phyloP scores from a whole-genome alignment of 345 rosid genomes.

The Sonneratia alba region DNA sequence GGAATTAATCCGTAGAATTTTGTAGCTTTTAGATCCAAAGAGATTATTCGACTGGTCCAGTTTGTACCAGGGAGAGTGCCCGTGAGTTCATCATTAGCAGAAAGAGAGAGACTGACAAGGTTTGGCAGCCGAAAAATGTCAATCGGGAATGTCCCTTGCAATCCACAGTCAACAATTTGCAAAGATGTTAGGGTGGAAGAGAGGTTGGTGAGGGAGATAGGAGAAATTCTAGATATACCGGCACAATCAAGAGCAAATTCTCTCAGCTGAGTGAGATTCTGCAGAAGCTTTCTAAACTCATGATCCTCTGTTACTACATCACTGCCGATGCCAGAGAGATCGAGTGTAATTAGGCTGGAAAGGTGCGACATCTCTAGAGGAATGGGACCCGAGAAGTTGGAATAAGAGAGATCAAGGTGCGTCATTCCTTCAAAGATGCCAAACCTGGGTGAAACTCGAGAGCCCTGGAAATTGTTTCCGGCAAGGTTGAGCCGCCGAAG shows the following conservation, averaged over 20 bases:
- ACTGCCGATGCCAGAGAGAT: neutral
- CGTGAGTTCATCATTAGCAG: neutral
- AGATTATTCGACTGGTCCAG: neutral
- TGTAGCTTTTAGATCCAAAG: no score
- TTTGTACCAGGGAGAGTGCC: neutral
- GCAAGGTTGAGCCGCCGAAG: constrained; percentile 5
- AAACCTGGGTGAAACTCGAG: neutral
- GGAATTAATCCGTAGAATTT: neutral
- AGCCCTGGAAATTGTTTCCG: neutral
- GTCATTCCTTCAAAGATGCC: neutral
- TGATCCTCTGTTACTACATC: neutral
- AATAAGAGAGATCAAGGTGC: neutral
- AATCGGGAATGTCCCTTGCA: constrained; percentile 10
- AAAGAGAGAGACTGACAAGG: neutral
- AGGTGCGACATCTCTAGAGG: neutral
- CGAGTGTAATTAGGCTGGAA: neutral
- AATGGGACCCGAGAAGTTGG: neutral
- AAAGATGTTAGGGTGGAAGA: constrained; percentile 9
- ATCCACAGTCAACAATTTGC: accelerated
- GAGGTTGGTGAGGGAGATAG: constrained; percentile 1
- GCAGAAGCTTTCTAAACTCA: neutral
- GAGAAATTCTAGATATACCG: neutral
- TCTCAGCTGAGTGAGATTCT: neutral
- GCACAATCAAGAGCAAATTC: neutral
- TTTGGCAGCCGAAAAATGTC: neutral